Evolutionary conservation across 2,329 filamentous ascomycete genomes (phyloP), one percentile per base, ranked within the genome.

Genomic region (Pestalotiopsis sp.): DNA sequence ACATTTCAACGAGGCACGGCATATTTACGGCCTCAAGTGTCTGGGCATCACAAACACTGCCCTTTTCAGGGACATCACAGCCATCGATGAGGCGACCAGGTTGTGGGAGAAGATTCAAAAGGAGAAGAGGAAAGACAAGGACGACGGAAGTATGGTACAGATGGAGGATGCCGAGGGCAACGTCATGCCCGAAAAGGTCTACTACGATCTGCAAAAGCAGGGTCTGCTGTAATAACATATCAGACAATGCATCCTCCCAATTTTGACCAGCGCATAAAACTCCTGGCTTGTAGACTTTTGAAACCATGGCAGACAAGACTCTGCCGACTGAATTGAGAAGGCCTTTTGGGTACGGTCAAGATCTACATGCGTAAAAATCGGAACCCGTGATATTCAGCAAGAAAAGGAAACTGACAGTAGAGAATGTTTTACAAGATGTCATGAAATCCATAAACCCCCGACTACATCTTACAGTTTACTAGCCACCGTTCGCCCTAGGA

Each of bases 121-220:
- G 68, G 94, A 97, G 73, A 92, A 93, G 81, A 94, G 93, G 85
- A 91, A 90, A 80, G 90, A 90, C 72, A 92, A 90, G 78, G 90
- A 91, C 71, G 92, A 92, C 59, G 94, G 95, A 52, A 94, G 92
- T 70, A 89, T 99, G 11, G 94, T 98, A 64, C 94, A 99, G 85
- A 99, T 99, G 96, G 96, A 99, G 85, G 96, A 99, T 80, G 93
- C 90, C 0, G 93, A 97, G 78, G 96, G 96, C 61, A 98, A 99
- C 76, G 96, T 99, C 68, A 99, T 99, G 96, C 96, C 97, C 0
- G 94, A 98, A 83, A 97, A 97, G 86, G 95, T 99, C 67, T 99
- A 98, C 80, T 91, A 95, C 73, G 96, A 99, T 86, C 82, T 98
- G 81, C 92, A 94, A 81, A 97, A 97, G 83, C 94, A 97, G 79